Percentiles rank a stretch among this genome's conserved stretches.
Evolutionary conservation across 2,329 filamentous ascomycete genomes (phyloP).

Genomic region (Penicillium palitans): DNA sequence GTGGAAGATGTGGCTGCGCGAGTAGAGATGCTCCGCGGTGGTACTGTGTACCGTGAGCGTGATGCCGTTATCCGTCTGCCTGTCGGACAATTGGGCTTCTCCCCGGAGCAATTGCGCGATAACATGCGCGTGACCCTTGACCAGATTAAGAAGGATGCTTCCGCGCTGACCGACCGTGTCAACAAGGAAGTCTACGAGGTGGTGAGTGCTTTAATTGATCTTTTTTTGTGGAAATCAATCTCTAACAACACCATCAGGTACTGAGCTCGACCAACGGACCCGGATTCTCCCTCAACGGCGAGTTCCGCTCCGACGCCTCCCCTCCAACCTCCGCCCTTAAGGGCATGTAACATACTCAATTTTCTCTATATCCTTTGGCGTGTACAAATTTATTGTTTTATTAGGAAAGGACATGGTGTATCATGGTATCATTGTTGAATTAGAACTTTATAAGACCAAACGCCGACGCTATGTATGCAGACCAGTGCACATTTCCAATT

Average conservation of each 20-base stretch:
- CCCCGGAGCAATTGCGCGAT: slow-evolving; percentile 77
- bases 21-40: slow-evolving; percentile 80
- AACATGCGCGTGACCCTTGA: slow-evolving; percentile 80
- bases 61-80: slow-evolving; percentile 81
- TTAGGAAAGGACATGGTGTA: slow-evolving; percentile 44
- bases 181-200: slow-evolving; percentile 73
- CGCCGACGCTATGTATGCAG: slow-evolving; percentile 48
- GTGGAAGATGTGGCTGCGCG: slow-evolving; percentile 74
- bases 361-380: slow-evolving; percentile 30
- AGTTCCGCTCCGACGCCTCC: slow-evolving; percentile 65
- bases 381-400: slow-evolving; percentile 46
- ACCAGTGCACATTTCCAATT: slow-evolving; percentile 8
- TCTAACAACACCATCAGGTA: slow-evolving; percentile 51
- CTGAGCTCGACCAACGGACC: slow-evolving; percentile 85
- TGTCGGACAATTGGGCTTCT: slow-evolving; percentile 87
- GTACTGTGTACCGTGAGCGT: slow-evolving; percentile 82
- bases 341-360: slow-evolving; percentile 53
- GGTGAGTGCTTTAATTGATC: slow-evolving; percentile 43
- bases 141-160: slow-evolving; percentile 75
- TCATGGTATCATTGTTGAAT: slow-evolving; percentile 40
- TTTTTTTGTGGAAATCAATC: neutral
- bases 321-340: slow-evolving; percentile 52
- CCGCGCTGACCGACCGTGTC: slow-evolving; percentile 61
- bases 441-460: slow-evolving; percentile 34
- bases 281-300: slow-evolving; percentile 81